Percentiles rank a stretch among this genome's conserved stretches.
These are phyloP conservation scores for Fusarium sp. DNA, from an alignment of 2,329 filamentous ascomycete species.

Conservation along the genomic window DNA sequence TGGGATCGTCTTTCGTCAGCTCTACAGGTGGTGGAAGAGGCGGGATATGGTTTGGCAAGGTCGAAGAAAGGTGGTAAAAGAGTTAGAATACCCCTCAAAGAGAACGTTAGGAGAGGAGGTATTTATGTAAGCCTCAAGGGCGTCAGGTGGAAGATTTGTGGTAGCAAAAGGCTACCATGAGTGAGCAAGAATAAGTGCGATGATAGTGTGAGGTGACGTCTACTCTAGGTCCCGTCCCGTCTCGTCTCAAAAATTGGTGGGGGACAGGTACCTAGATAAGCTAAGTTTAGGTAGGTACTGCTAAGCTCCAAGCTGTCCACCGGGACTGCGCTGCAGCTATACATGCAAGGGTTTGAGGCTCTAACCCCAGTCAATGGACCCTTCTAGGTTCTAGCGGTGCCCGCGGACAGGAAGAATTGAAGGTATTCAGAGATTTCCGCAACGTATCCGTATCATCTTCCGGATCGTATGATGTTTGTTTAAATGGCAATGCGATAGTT, in stretches of 20 bases:
- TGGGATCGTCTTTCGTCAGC: conserved; percentile 1
- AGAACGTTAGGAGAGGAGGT: neutral
- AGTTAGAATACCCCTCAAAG: neutral
- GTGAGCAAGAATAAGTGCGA: conserved; percentile 9
- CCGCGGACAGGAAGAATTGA: conserved; percentile 9
- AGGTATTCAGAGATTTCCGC: neutral
- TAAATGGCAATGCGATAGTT: neutral
- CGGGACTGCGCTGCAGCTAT: conserved; percentile 9
- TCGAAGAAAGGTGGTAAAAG: neutral
- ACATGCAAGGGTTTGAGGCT: conserved; percentile 29
- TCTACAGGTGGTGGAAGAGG: neutral
- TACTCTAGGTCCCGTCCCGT: conserved; percentile 15
- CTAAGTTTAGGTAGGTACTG: conserved; percentile 25
- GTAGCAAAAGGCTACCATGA: conserved; percentile 20
- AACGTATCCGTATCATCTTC: neutral
- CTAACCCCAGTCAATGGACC: conserved; percentile 32
- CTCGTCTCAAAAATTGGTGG: conserved; percentile 33
- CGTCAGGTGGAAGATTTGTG: conserved; percentile 12
- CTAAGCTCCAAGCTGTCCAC: conserved; percentile 8
- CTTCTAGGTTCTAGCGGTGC: conserved; percentile 9
- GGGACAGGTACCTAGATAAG: conserved; percentile 15
- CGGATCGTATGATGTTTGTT: neutral
- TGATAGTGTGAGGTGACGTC: conserved; percentile 29
- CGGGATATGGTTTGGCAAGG: neutral
- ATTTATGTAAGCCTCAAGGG: conserved; percentile 19